Percentiles rank a stretch among this genome's conserved stretches.
These are phyloP conservation scores for Trichoderma sp. DNA, from an alignment of 2,329 filamentous ascomycete species.

Conservation along the genomic window DNA sequence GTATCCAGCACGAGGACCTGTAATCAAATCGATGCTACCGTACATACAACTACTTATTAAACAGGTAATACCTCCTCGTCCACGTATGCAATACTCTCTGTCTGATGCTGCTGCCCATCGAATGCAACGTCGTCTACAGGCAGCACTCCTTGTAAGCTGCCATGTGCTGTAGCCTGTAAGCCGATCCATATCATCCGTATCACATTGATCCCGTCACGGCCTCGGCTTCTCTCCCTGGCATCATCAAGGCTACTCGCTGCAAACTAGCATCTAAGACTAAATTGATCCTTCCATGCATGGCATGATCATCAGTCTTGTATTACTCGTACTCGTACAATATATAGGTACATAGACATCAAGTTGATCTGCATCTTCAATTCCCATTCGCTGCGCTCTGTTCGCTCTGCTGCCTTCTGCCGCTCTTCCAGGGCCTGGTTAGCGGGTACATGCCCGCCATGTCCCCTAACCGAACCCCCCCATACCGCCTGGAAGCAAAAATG, in stretches of 20 bases:
- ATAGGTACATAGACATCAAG: background rate
- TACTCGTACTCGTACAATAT: background rate
- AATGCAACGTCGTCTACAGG: background rate
- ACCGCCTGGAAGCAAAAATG: background rate
- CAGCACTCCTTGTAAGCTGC: background rate
- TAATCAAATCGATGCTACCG: too few species aligned
- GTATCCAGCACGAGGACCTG: background rate
- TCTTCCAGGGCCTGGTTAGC: background rate
- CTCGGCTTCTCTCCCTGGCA: background rate
- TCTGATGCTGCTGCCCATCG: background rate
- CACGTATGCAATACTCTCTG: background rate
- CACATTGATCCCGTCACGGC: too few species aligned
- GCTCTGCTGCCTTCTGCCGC: background rate
- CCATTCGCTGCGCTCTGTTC: background rate
- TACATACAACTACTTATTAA: too few species aligned
- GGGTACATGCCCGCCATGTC: slow-evolving; percentile 11
- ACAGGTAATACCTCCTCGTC: background rate
- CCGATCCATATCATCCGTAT: background rate
- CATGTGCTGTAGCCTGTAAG: background rate
- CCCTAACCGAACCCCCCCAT: slow-evolving; percentile 11
- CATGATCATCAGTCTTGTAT: background rate
- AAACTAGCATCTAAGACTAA: background rate
- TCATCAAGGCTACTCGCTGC: background rate
- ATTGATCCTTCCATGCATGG: background rate
- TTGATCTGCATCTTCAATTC: background rate